Conservation (phyloP, 129 eudicot species). For the Dittrichia graveolens region DNA sequence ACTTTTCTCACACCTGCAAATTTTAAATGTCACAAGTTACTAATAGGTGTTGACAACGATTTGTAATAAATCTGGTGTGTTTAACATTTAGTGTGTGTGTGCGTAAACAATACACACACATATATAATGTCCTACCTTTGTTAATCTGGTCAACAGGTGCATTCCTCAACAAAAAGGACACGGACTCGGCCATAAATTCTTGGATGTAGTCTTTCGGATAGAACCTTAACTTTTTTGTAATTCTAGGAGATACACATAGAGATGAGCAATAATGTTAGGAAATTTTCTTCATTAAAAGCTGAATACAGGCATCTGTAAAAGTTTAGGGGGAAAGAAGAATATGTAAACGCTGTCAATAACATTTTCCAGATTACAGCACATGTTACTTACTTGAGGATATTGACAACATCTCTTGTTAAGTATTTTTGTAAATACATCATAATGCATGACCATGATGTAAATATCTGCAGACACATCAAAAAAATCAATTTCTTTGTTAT, state of each 20-base stretch:
- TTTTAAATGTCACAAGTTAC: constrained; percentile 11
- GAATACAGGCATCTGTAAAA: no score
- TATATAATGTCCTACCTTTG: constrained; percentile 52
- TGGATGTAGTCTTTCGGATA: constrained; percentile 75
- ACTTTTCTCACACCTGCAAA: constrained; percentile 60
- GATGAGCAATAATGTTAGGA: not conserved
- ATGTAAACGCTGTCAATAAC: not conserved
- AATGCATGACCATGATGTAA: constrained; percentile 80
- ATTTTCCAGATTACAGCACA: not conserved
- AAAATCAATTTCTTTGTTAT: constrained; percentile 15
- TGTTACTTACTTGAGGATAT: constrained; percentile 68
- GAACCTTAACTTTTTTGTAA: constrained; percentile 65
- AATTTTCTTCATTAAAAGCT: not conserved
- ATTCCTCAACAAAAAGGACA: constrained; percentile 75
- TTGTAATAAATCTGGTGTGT: not conserved
- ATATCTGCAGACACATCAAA: constrained; percentile 57
- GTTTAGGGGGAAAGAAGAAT: not conserved
- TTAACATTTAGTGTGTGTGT: not conserved
- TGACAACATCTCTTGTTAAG: constrained; percentile 58
- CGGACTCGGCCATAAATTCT: constrained; percentile 81
- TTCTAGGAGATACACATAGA: constrained; percentile 36
- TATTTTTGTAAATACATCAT: constrained; percentile 85
- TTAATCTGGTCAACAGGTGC: constrained; percentile 62
- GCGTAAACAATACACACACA: not conserved
- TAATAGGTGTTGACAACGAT: constrained; percentile 16